Percentiles rank a stretch among this genome's conserved stretches.
Evolutionary conservation across 306 rosid genomes (phyloP).

Genomic region (Canavalia gladiata): DNA sequence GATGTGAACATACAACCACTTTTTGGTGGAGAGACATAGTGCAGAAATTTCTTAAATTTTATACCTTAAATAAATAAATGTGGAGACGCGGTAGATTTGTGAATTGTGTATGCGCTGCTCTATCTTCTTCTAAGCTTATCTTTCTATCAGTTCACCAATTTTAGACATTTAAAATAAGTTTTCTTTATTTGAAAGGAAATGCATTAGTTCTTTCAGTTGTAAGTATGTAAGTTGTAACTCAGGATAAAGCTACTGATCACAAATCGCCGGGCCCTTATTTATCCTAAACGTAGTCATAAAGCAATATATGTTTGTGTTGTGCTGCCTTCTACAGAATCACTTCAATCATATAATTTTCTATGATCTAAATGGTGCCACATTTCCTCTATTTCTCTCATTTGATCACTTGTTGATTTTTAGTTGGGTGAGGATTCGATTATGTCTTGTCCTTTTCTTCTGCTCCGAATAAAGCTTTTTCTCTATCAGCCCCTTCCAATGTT

Average conservation of each 20-base stretch:
- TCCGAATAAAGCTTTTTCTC: slow-evolving; percentile 49
- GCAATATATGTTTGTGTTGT: neutral
- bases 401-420: slow-evolving; percentile 47
- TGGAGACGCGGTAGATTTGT: neutral
- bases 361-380: slow-evolving; percentile 56
- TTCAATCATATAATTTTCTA: slow-evolving; percentile 16
- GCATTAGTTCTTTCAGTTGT: neutral
- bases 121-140: slow-evolving; percentile 2
- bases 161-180: neutral
- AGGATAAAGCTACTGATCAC: slow-evolving; percentile 8
- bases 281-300: slow-evolving; percentile 39
- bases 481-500: slow-evolving; percentile 5
- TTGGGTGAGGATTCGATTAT: slow-evolving; percentile 51
- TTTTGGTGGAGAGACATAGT: neutral
- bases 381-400: slow-evolving; percentile 32
- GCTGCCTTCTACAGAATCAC: neutral
- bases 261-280: neutral
- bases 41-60: neutral
- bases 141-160: slow-evolving; percentile 11
- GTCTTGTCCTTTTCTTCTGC: slow-evolving; percentile 55
- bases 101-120: neutral
- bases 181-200: slow-evolving; percentile 15
- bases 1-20: slow-evolving; percentile 29
- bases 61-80: neutral
- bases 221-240: slow-evolving; percentile 28